Evolutionary conservation across 345 rosid genomes (phyloP), one percentile per base, ranked within the genome.

Genomic region (Eucalyptus viminalis): DNA sequence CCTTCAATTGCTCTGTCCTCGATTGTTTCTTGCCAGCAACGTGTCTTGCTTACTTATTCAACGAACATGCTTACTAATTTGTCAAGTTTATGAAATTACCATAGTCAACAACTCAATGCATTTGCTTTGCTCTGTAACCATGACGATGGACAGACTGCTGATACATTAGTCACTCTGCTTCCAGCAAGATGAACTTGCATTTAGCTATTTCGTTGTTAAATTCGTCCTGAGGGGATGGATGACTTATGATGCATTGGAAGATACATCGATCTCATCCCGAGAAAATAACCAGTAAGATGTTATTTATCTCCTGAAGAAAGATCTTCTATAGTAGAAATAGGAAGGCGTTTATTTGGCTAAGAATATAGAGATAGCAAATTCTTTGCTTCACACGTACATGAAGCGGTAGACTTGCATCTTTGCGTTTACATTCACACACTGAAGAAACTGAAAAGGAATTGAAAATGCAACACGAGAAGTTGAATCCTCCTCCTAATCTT

Each of bases 31-130:
- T 14, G 76, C 76, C 34, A 65, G 37, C 37, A n/a, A 0, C 10
- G 21, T 14, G 76, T n/a, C 67, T 12, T 60, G n/a, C 67, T 60
- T 12, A 60, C 29, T 25, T 60, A 6, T 25, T 27, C 67, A 12
- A 60, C 31, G 15, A 60, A 25, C 67, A 27, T 25, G 67, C 31
- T 60, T 60, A 60, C 67, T 25, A 60, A 60, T 60, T 60, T 60
- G 31, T 60, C 67, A 27, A 0, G 67, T 6, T 60, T 0, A 27
- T 60, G 67, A 25, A 60, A 27, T 60, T 60, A 60, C 31, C n/a
- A 27, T 11, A 60, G 67, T 25, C 31, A 60, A 27, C 67, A 60
- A 11, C n/a, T 27, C 67, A 60, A 0, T 60, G 0, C 31, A 25
- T 60, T 60, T 60, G 67, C 67, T 60, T 60, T 27, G 16, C 67